Conservation (phyloP, 2,329 filamentous ascomycete genomes). For the Mollisia scopiformis region DNA sequence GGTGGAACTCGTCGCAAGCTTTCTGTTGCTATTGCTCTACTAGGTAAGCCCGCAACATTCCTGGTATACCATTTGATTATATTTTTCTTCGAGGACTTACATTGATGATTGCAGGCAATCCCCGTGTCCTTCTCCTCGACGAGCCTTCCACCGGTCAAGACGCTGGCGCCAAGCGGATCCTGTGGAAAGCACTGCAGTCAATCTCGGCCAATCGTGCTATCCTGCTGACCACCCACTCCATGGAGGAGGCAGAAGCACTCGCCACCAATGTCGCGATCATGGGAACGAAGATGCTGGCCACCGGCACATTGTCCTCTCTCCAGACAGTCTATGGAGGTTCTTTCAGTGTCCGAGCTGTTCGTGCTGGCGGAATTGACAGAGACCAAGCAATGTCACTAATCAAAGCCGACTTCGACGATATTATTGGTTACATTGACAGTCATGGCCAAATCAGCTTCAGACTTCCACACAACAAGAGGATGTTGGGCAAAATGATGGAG, state of each 20-base stretch:
- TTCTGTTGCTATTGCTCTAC: conserved; percentile 38
- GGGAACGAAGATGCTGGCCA: conserved; percentile 37
- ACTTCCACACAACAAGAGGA: conserved; percentile 25
- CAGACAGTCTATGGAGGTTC: conserved; percentile 27
- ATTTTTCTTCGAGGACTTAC: not conserved
- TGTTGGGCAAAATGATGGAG: conserved; percentile 28
- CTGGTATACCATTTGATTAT: not conserved
- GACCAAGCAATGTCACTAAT: conserved; percentile 19
- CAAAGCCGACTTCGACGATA: conserved; percentile 17
- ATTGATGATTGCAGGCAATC: conserved; percentile 24
- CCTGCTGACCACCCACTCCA: conserved; percentile 41
- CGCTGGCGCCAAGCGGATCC: conserved; percentile 38
- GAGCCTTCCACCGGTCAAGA: conserved; percentile 39
- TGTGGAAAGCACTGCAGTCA: conserved; percentile 38
- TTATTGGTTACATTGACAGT: conserved; percentile 28
- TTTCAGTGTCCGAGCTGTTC: conserved; percentile 26
- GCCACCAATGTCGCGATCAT: conserved; percentile 40
- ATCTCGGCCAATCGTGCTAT: conserved; percentile 35
- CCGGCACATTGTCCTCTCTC: conserved; percentile 26
- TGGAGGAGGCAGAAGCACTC: conserved; percentile 42
- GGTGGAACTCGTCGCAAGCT: conserved; percentile 39
- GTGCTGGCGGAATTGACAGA: conserved; percentile 1
- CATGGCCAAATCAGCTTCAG: conserved; percentile 29
- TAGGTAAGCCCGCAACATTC: conserved; percentile 20
- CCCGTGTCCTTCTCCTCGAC: conserved; percentile 37